phyloP scores from a whole-genome alignment of 2,329 filamentous ascomycete species.

The Westerdykella ornata region DNA sequence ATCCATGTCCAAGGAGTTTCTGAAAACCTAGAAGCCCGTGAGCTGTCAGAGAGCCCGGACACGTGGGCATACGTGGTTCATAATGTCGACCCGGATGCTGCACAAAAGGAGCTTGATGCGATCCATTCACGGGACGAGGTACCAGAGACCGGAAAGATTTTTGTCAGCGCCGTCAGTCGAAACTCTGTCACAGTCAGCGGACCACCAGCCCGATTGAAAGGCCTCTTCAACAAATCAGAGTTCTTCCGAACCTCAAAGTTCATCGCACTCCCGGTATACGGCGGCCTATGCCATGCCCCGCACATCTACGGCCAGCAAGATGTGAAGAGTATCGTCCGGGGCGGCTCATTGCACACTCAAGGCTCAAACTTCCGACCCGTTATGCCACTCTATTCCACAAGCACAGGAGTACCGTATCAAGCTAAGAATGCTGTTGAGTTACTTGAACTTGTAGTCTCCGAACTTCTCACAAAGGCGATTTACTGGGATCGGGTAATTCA shows the following conservation, averaged over 20 bases:
- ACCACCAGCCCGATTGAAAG: slow-evolving; percentile 24
- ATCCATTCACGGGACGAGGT: slow-evolving; percentile 18
- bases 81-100: slow-evolving; percentile 25
- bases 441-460: slow-evolving; percentile 13
- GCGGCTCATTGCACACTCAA: too few species aligned
- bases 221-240: slow-evolving; percentile 16
- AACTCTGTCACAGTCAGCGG: slow-evolving; percentile 28
- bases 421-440: slow-evolving; percentile 18
- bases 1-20: slow-evolving; percentile 42
- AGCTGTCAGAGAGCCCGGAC: slow-evolving; percentile 17
- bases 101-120: slow-evolving; percentile 37
- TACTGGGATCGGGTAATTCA: slow-evolving; percentile 20
- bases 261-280: slow-evolving; percentile 22
- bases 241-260: slow-evolving; percentile 14
- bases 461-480: slow-evolving; percentile 21
- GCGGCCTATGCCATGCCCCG: slow-evolving; percentile 24
- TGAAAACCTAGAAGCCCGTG: slow-evolving; percentile 37
- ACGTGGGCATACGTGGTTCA: slow-evolving; percentile 42
- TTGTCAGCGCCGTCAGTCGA: slow-evolving; percentile 20
- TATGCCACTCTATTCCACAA: slow-evolving; percentile 31
- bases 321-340: slow-evolving; percentile 18
- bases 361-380: too few species aligned
- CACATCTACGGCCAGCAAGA: slow-evolving; percentile 25
- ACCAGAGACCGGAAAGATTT: slow-evolving; percentile 19
- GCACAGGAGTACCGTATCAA: slow-evolving; percentile 26